Base-by-base conservation (phyloP, 441 rosid genomes). In the Euphorbia corollata region DNA sequence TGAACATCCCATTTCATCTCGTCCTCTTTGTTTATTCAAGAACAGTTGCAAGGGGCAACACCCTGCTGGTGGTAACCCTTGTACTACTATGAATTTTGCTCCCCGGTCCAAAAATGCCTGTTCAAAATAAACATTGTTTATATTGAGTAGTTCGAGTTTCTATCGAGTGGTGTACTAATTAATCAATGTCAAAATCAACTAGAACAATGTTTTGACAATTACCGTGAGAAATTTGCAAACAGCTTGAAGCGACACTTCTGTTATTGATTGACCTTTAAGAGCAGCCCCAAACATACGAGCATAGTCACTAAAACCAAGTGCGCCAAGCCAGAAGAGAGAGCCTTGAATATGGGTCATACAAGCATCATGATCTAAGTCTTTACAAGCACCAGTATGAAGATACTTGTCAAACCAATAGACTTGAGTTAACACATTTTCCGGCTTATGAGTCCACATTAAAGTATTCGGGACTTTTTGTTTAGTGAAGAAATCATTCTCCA, bases 31-130 rank as follows among this genome's bases (percentile, higher is more conserved):
- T 30, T 72, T 69, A 12, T 75, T 41, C 51, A 69, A 13, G 22
- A 50, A 19, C 58, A 79, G 23, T 66, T 64, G 60, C 36, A 78
- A 13, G 0, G 89, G 85, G 9, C 77, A 69, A 62, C 88, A 85
- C 0, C 88, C 86, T 23, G 61, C 23, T 3, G 85, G 82, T n/a
- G 85, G 83, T 18, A 85, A 67, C 39, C 86, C 86, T 70, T 81
- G 79, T 38, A 82, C 81, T 23, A 85, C 79, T 4, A 82, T 2
- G 69, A 63, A 76, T 73, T 65, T 82, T 8, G 81, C 88, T 5
- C 86, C 88, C 6, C 41, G 64, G 2, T 74, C 80, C 43, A 78
- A 41, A 69, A 82, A 23, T 48, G 68, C 8, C 86, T 84, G 82
- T 16, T 24, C 38, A 55, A 16, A 48, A 48, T 9, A n/a, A 48